phyloP scores from a whole-genome alignment of 2,329 filamentous ascomycete species.

The Aspergillus sp. region DNA sequence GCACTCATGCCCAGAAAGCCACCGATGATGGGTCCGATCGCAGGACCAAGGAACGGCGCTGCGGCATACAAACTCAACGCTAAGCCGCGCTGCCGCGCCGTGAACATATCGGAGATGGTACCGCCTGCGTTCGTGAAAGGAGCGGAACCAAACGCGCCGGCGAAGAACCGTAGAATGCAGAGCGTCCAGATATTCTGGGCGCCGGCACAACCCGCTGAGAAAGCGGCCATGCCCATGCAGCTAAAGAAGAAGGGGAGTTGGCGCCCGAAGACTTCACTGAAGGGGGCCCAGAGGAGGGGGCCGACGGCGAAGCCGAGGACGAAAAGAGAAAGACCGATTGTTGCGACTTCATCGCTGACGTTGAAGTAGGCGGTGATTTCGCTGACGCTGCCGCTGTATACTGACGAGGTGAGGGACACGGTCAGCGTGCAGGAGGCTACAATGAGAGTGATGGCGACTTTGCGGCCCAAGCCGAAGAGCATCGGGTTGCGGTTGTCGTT shows the following conservation, averaged over 20 bases:
- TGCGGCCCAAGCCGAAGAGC: slow-evolving; percentile 1
- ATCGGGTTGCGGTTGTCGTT: slow-evolving; percentile 3
- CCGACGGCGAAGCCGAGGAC: slow-evolving; percentile 7
- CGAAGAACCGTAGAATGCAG: slow-evolving; percentile 5
- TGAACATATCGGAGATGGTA: slow-evolving; percentile 8
- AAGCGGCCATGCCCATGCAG: slow-evolving; percentile 5
- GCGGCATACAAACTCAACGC: slow-evolving; percentile 5
- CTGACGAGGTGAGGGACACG: slow-evolving; percentile 2
- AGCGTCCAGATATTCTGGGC: slow-evolving; percentile 6
- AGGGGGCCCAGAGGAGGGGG: slow-evolving; percentile 1
- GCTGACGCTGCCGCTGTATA: slow-evolving; percentile 5
- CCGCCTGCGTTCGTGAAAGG: slow-evolving; percentile 6
- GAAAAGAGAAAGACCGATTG: slow-evolving; percentile 2
- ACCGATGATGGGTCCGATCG: slow-evolving; percentile 6
- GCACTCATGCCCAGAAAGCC: slow-evolving; percentile 3
- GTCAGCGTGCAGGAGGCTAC: slow-evolving; percentile 5
- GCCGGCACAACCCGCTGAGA: slow-evolving; percentile 1
- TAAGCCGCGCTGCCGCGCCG: neutral
- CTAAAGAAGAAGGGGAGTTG: slow-evolving; percentile 4
- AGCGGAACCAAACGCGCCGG: neutral
- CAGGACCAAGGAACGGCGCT: neutral
- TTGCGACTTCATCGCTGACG: neutral
- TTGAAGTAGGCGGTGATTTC: neutral
- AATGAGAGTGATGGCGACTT: slow-evolving; percentile 2
- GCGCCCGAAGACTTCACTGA: slow-evolving; percentile 7